Evolutionary conservation across 1,139 yeast genomes (phyloP), one percentile per base, ranked within the genome.

Genomic region (Nakaseomyces kungkrabaensis): DNA sequence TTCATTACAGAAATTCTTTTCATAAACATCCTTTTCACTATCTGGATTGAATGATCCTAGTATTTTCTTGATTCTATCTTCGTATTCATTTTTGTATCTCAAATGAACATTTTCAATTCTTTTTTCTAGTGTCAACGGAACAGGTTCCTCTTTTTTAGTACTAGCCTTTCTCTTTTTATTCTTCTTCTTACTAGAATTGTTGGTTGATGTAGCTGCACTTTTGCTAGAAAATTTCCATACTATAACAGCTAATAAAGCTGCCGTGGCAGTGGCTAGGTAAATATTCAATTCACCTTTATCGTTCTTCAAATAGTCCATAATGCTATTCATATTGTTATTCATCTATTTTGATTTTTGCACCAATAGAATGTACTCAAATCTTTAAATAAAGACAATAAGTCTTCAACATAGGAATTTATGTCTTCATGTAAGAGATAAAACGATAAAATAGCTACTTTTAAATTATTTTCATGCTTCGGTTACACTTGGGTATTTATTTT

Each of bases 1-100:
- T 62, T 85, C 94, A 56, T 79, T 82, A 61, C 74, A 79, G 61
- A 72, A 84, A 49, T 77, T 75, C 57, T 72, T 76, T 60, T 76
- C 75, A 62, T 78, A 82, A 45, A 72, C 70, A 70, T 29, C 60
- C 53, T 53, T 69, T 57, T 68, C 77, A 63, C 38, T 56, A 11
- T 46, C 43, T 6, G 57, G 48, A 37, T 63, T 58, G 50, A 53
- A 65, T 3, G 51, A 50, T 26, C 53, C 58, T 10, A 58, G 32
- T 22, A 63, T 51, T 32, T 51, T 49, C 10, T 49, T 47, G 13
- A 65, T 54, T 8, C 63, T 60, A 2, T 49, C 51, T 47, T 56
- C 56, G 51, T 58, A 65, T 34, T 64, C 66, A 11, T 56, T 55
- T n/a, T 56, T 51, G 47, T 58, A 65, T 48, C 60, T 59, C 26